Evolutionary conservation across 345 rosid species (phyloP), one percentile per base, ranked within the genome.

Genomic region (Acer saccharum): DNA sequence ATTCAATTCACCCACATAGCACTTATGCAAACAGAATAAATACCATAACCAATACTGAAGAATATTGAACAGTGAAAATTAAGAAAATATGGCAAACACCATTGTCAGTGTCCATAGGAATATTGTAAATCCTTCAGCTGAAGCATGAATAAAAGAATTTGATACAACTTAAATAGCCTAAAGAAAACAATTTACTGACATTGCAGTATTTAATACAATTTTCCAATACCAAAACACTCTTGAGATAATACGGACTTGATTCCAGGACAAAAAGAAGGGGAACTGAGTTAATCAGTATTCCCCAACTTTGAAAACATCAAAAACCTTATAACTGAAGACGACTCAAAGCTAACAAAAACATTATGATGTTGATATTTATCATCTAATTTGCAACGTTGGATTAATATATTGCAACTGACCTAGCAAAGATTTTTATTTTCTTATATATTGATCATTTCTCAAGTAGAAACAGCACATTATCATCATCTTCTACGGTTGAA

Each of bases 401-500:
- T 25, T 29, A 29, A 29, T 29, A 69, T 48, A 6, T 41, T 39
- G 32, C 27, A 75, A 64, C 3, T 16, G 52, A 50, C n/a, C 44
- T 10, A 66, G 18, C 25, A 46, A 27, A 65, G 25, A 55, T 54
- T 32, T 70, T 62, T 32, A 67, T 39, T 66, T 63, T 76, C 52
- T 8, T 46, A 23, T 29, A 25, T 23, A 10, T 35, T 74, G 52
- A 46, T 27, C 27, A 35, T 39, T 35, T 2, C 10, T 39, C 67
- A 32, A 18, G 14, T 6, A 67, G 27, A 29, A 32, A 14, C 17
- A 43, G 67, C 35, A 76, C 9, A 39, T 17, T 14, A 67, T 55
- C 29, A 66, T 74, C 44, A 75, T 55, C 50, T 39, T 57, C 41
- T 62, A 27, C 58, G 62, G 41, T 69, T 27, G 61, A 21, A 67